These are phyloP conservation scores for Globisporangium rhizosaccharum DNA, from an alignment of 352 stramenopile species.

Conservation along the genomic window DNA sequence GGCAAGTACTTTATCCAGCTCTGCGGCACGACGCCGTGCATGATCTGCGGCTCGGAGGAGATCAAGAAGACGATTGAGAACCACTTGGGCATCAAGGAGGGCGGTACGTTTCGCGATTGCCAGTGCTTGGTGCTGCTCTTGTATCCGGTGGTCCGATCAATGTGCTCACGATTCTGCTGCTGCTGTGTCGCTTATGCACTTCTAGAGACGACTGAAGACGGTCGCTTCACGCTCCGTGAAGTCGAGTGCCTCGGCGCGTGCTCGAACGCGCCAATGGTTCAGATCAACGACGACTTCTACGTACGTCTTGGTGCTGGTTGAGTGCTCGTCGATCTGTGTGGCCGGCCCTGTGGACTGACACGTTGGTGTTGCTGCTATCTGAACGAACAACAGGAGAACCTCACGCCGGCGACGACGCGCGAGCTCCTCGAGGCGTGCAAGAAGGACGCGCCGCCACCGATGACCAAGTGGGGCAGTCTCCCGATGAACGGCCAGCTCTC, in stretches of 20 bases:
- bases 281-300: conserved; percentile 99
- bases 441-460: conserved; percentile 85
- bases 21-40: conserved; percentile 99
- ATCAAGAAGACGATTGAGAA: conserved; percentile 99
- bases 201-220: conserved; percentile 71
- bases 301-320: conserved; percentile 14
- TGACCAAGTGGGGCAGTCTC: conserved; percentile 98
- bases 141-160: not conserved
- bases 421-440: conserved; percentile 97
- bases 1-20: conserved; percentile 96
- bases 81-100: conserved; percentile 96
- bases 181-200: not conserved
- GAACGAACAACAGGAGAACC: conserved; percentile 88
- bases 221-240: conserved; percentile 93
- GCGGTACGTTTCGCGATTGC: conserved; percentile 35
- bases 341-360: not conserved
- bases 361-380: not conserved
- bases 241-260: conserved; percentile 99
- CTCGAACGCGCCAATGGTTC: conserved; percentile 99
- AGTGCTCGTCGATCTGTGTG: not conserved
- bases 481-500: conserved; percentile 99
- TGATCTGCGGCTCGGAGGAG: conserved; percentile 99
- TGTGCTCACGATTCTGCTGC: no score
- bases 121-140: not conserved
- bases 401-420: conserved; percentile 96